Evolutionary conservation across 805 yeast species (phyloP), one percentile per base, ranked within the genome.

Genomic region (Candida jianshihensis): DNA sequence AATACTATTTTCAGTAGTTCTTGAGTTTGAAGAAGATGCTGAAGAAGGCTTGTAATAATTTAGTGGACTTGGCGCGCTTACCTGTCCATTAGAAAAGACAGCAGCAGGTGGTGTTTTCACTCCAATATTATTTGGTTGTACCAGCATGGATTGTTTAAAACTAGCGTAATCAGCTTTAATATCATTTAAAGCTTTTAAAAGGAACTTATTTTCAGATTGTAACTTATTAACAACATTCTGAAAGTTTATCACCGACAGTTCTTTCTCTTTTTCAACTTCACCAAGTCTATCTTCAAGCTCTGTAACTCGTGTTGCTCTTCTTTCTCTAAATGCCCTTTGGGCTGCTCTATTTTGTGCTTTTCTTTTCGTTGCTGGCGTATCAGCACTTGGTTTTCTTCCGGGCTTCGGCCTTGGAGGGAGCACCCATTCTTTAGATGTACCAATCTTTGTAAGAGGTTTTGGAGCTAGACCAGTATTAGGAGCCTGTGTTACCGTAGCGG

Each of bases 301-400:
- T 40, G 76, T 77, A 7, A 87, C 85, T 35, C 88, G 63, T 22
- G 83, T 82, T 15, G 96, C 94, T 49, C 94, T 65, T 45, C 96
- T 69, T 56, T 87, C 94, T 45, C 96, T 64, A 62, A 86, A 85
- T 2, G 97, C 94, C 39, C 95, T 56, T 64, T 89, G 95, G 17
- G 96, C 95, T n/a, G 92, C 95, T 40, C 96, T 65, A 55, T 88
- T 88, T 58, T 84, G 96, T 4, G 95, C 95, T 59, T 86, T 86
- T 36, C 96, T 64, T 57, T 85, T 84, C 17, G 81, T 76, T 1
- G 89, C 88, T 0, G 95, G 94, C 0, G 89, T 75, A 46, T 86
- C 95, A 5, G 72, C 70, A 44, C 57, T 54, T 3, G 81, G 78
- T 46, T 75, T 75, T 26, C 81, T 60, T 7, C 84, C 84, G 0